Conservation (phyloP, 768 basidiomycete genomes). For the Peribolospora baueri region DNA sequence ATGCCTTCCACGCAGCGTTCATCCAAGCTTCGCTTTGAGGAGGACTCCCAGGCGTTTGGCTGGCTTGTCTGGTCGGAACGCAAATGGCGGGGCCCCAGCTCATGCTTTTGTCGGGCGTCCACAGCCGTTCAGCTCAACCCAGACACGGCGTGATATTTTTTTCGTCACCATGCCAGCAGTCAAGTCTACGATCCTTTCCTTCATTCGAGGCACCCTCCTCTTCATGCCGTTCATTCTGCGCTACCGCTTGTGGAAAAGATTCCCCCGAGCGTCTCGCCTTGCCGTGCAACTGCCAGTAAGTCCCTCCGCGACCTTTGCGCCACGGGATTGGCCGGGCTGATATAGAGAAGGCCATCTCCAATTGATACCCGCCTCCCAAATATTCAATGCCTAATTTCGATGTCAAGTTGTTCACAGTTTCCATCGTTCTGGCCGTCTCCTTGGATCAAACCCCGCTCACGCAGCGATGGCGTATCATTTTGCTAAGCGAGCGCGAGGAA, state of each 20-base stretch:
- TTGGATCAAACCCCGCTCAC: conserved; percentile 23
- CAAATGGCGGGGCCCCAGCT: too few relatives aligned
- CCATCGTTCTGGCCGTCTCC: conserved; percentile 23
- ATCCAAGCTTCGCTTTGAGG: too few relatives aligned
- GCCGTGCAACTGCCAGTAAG: conserved; percentile 24
- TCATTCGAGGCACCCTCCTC: conserved; percentile 19
- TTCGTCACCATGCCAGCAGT: conserved; percentile 25
- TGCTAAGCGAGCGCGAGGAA: conserved; percentile 26
- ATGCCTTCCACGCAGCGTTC: too few relatives aligned
- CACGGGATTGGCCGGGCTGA: too few relatives aligned
- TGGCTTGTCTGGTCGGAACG: too few relatives aligned
- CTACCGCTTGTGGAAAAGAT: conserved; percentile 21
- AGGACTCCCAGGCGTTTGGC: too few relatives aligned
- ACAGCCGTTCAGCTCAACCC: conserved; percentile 17
- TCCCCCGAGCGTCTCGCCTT: conserved; percentile 19
- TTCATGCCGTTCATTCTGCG: conserved; percentile 17
- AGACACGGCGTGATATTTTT: conserved; percentile 20
- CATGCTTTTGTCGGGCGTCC: too few relatives aligned
- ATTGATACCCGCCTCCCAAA: background rate
- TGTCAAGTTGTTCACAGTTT: conserved; percentile 21
- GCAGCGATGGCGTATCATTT: conserved; percentile 23
- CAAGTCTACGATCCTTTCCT: conserved; percentile 21
- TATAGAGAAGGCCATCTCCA: too few relatives aligned
- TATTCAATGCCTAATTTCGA: background rate
- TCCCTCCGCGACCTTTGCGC: background rate